phyloP scores from a whole-genome alignment of 2,329 filamentous ascomycete genomes.

The Penicillium digitatum region DNA sequence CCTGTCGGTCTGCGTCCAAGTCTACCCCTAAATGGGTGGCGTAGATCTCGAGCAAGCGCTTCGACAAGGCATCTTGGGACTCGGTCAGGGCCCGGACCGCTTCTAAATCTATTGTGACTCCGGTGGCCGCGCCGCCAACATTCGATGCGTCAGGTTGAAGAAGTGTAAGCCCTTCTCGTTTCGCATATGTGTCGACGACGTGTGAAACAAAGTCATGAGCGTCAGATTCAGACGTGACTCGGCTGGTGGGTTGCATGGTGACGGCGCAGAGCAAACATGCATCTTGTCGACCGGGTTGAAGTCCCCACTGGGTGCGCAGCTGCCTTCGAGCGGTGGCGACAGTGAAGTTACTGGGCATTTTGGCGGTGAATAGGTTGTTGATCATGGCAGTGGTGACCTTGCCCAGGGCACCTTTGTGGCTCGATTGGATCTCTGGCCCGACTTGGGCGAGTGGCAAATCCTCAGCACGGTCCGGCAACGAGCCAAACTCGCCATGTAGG shows the following conservation, averaged over 20 bases:
- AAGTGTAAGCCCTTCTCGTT: slow-evolving; percentile 75
- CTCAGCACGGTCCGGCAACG: slow-evolving; percentile 30
- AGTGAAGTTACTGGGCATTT: slow-evolving; percentile 99
- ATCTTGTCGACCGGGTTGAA: slow-evolving; percentile 82
- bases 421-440: slow-evolving; percentile 89
- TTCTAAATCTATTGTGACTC: slow-evolving; percentile 99
- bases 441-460: slow-evolving; percentile 77
- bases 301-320: slow-evolving; percentile 86
- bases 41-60: slow-evolving; percentile 93
- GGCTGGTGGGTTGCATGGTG: slow-evolving; percentile 84
- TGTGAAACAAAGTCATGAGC: slow-evolving; percentile 90
- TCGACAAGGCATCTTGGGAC: slow-evolving; percentile 92
- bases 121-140: slow-evolving; percentile 65
- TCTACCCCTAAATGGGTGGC: slow-evolving; percentile 96
- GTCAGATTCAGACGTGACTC: slow-evolving; percentile 82
- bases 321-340: slow-evolving; percentile 95
- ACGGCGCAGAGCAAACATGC: slow-evolving; percentile 82
- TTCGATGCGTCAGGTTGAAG: slow-evolving; percentile 69
- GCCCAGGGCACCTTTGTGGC: slow-evolving; percentile 96
- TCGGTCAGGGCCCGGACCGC: slow-evolving; percentile 95
- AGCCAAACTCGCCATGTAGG: slow-evolving; percentile 38
- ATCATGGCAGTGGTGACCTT: slow-evolving; percentile 93
- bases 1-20: slow-evolving; percentile 89
- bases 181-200: slow-evolving; percentile 82
- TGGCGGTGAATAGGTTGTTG: slow-evolving; percentile 91